These are phyloP conservation scores for Claviceps capensis DNA, from an alignment of 2,329 filamentous ascomycete genomes.

Conservation along the genomic window DNA sequence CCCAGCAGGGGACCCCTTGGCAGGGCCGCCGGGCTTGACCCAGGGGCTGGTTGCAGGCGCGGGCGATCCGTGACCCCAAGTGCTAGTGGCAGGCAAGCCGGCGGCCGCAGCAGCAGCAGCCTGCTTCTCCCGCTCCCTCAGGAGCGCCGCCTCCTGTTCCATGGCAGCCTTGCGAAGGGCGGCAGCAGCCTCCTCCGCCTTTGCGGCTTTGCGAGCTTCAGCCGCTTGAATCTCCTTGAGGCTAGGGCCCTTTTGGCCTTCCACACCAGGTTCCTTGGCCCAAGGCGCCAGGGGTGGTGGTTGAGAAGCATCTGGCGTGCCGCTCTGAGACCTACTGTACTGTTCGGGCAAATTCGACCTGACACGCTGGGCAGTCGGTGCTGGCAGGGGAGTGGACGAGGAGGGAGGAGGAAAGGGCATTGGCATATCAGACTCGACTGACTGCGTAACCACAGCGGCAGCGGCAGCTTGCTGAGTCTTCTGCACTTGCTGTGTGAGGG, in stretches of 20 bases:
- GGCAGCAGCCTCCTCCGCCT: conserved; percentile 69
- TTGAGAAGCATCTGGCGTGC: conserved; percentile 51
- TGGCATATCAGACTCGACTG: conserved; percentile 49
- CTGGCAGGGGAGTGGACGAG: conserved; percentile 70
- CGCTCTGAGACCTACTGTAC: conserved; percentile 57
- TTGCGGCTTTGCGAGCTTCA: conserved; percentile 83
- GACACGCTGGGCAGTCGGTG: conserved; percentile 75
- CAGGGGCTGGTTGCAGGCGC: conserved; percentile 52
- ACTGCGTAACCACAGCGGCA: conserved; percentile 27
- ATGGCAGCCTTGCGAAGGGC: conserved; percentile 63
- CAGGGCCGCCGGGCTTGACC: conserved; percentile 45
- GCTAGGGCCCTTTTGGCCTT: conserved; percentile 69
- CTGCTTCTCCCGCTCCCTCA: conserved; percentile 43
- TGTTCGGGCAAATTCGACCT: conserved; percentile 72
- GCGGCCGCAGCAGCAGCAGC: conserved; percentile 44
- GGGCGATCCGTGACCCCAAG: conserved; percentile 73
- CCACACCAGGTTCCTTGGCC: conserved; percentile 70
- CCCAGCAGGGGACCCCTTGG: conserved; percentile 23
- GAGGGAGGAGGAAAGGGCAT: conserved; percentile 61
- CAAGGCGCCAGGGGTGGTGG: conserved; percentile 77
- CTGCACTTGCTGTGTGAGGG: conserved; percentile 73
- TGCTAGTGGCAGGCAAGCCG: conserved; percentile 75
- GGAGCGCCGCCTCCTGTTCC: conserved; percentile 60
- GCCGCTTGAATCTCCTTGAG: conserved; percentile 94
- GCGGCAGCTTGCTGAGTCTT: conserved; percentile 45